Evolutionary conservation across 768 basidiomycete genomes (phyloP), one percentile per base, ranked within the genome.

Genomic region (Tulasnella sp.): DNA sequence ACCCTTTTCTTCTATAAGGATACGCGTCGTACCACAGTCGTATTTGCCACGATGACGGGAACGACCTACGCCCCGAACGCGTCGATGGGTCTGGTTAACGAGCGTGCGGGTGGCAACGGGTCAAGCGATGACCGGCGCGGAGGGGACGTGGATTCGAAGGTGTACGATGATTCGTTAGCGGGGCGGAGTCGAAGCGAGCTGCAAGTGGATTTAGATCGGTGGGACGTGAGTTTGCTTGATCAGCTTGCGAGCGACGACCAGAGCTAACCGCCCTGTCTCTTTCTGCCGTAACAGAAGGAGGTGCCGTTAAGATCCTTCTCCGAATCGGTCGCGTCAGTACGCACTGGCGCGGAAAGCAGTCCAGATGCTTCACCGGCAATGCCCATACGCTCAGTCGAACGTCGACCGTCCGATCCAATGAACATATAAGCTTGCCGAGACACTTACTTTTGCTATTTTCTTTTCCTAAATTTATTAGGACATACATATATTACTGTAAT

Each of bases 191-290:
- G 31, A 12, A 68, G 62, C 12, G 62, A 68, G 31, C 12, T 68
- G 31, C 62, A 68, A 68, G 62, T 68, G 34, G 62, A 68, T 36
- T 68, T 68, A 34, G 62, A 68, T 68, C 62, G 62, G 62, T 68
- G 62, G 62, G 62, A 68, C 31, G 62, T 68, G 27, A 68, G 62
- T 36, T 14, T 36, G 34, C 62, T 36, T 27, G 6, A 9, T 12
- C 16, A 16, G 8, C 36, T 44, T 44, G 3, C 16, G 44, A 44
- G 44, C 19, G 10, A n/a, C n/a, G n/a, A n/a, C n/a, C n/a, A n/a
- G n/a, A 44, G 44, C 14, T 44, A 18, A 44, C 44, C 44, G 44
- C 44, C 14, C 1, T 2, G n/a, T n/a, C n/a, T 44, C 19, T 44
- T 68, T 68, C 8, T 34, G 24, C n/a, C n/a, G n/a, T 40, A 40